Conservation (phyloP, 352 stramenopile species). For the Pythium aristosporum region DNA sequence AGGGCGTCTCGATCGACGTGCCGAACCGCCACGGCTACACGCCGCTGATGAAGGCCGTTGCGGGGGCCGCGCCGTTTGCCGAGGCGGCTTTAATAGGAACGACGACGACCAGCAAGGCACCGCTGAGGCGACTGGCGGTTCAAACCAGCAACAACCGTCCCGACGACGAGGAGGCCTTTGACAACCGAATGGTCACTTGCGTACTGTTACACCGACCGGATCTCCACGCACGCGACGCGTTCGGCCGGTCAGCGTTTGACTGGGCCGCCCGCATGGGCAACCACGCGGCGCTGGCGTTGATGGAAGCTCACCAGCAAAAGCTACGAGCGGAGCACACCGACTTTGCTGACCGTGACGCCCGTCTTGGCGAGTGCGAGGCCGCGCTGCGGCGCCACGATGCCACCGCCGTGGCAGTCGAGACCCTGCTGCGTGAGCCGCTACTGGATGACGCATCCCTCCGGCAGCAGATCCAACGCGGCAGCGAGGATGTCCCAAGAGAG, state of each 20-base stretch:
- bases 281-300: slow-evolving; percentile 26
- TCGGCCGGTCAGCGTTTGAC: slow-evolving; percentile 61
- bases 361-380: slow-evolving; percentile 36
- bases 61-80: slow-evolving; percentile 36
- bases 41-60: slow-evolving; percentile 74
- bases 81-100: slow-evolving; percentile 1
- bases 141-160: slow-evolving; percentile 19
- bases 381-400: slow-evolving; percentile 40
- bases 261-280: slow-evolving; percentile 65
- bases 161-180: slow-evolving; percentile 31
- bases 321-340: slow-evolving; percentile 27
- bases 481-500: not conserved
- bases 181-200: slow-evolving; percentile 48
- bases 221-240: slow-evolving; percentile 38
- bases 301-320: slow-evolving; percentile 31
- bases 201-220: slow-evolving; percentile 46
- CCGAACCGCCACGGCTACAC: slow-evolving; percentile 61
- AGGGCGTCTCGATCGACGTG: slow-evolving; percentile 55
- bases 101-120: not conserved
- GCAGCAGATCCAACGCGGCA: slow-evolving; percentile 29
- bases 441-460: slow-evolving; percentile 43
- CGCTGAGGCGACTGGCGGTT: not conserved
- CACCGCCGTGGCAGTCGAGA: slow-evolving; percentile 29
- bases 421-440: slow-evolving; percentile 35
- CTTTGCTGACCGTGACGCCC: slow-evolving; percentile 33